phyloP scores from a whole-genome alignment of 345 rosid genomes.

The Melastoma malabathricum region DNA sequence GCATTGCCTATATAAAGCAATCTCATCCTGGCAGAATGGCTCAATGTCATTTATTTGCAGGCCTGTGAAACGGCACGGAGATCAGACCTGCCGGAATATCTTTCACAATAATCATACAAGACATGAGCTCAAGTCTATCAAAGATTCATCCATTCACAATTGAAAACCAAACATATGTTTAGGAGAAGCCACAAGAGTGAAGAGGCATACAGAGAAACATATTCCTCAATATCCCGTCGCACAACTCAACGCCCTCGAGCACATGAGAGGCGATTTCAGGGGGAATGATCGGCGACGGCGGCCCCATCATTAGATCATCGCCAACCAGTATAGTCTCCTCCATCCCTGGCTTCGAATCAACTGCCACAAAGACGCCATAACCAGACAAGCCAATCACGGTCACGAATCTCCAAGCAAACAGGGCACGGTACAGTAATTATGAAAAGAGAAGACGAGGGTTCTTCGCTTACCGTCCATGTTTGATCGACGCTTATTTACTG shows the following conservation, averaged over 20 bases:
- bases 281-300: slow-evolving; percentile 79
- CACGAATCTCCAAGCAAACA: too few species aligned
- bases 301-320: slow-evolving; percentile 91
- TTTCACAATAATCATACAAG: not conserved
- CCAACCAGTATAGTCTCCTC: slow-evolving; percentile 93
- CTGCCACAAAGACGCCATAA: slow-evolving; percentile 18
- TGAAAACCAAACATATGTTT: too few species aligned
- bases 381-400: not conserved
- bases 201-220: slow-evolving; percentile 68
- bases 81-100: not conserved
- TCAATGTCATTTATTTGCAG: slow-evolving; percentile 83
- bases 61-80: slow-evolving; percentile 22
- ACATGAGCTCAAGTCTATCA: not conserved
- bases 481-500: not conserved
- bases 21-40: slow-evolving; percentile 92
- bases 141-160: too few species aligned
- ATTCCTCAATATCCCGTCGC: slow-evolving; percentile 74
- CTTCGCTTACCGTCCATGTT: slow-evolving; percentile 12
- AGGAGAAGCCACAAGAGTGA: too few species aligned
- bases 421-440: too few species aligned
- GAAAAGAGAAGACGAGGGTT: not conserved
- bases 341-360: slow-evolving; percentile 84
- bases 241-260: slow-evolving; percentile 70
- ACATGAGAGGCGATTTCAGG: slow-evolving; percentile 87
- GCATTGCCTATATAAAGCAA: slow-evolving; percentile 64